phyloP scores from a whole-genome alignment of 139 green algal genomes.

The Zygnema circumcarinatum region DNA sequence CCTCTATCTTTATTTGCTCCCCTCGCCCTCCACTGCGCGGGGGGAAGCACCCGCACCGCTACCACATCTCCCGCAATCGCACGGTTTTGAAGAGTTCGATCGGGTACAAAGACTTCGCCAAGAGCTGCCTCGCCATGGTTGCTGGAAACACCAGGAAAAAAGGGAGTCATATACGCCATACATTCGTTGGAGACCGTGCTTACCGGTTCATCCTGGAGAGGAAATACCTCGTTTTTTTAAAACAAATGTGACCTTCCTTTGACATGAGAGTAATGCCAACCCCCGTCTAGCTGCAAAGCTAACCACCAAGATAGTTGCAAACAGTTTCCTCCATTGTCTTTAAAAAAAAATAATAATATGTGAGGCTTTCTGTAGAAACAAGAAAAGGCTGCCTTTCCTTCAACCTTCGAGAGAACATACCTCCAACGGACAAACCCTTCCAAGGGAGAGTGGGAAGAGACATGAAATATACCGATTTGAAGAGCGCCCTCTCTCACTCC shows the following conservation, averaged over 20 bases:
- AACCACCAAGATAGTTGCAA: not conserved
- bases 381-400: too few relatives aligned
- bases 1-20: not conserved
- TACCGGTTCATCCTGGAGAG: too few relatives aligned
- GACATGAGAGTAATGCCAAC: too few relatives aligned
- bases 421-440: not conserved
- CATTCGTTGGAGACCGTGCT: too few relatives aligned
- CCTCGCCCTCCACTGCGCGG: not conserved
- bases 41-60: constrained; percentile 37
- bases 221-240: too few relatives aligned
- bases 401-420: not conserved
- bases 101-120: constrained; percentile 50
- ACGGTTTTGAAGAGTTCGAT: constrained; percentile 38
- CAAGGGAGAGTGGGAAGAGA: not conserved
- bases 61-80: constrained; percentile 53
- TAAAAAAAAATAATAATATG: not conserved
- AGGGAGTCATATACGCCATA: not conserved
- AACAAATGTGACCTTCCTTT: too few relatives aligned
- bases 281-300: too few relatives aligned
- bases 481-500: not conserved
- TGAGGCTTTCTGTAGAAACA: not conserved
- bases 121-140: not conserved
- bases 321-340: not conserved
- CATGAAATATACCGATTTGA: not conserved
- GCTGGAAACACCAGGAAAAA: constrained; percentile 9